A percentile compares a stretch with the other conserved stretches of the same genome.
These are phyloP conservation scores for Pseudonitzschia pungens DNA, from an alignment of 108 stramenopile genomes.

Conservation along the genomic window DNA sequence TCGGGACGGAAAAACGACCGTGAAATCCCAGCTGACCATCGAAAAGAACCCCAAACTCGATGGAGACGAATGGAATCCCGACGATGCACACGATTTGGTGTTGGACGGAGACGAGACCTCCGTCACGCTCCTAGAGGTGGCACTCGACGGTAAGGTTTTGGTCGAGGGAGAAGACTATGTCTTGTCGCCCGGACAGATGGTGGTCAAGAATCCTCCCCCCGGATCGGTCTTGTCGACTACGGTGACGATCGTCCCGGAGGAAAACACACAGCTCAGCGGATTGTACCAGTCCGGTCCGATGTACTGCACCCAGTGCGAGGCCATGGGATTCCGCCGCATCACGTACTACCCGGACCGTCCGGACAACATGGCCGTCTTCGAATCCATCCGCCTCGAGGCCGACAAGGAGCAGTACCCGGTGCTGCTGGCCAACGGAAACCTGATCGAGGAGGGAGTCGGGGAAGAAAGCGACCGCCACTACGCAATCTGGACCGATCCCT, in stretches of 20 bases:
- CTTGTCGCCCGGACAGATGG: constrained; percentile 52
- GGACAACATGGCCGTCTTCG: constrained; percentile 93
- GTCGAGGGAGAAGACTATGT: constrained; percentile 53
- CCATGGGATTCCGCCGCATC: constrained; percentile 89
- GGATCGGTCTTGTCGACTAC: constrained; percentile 47
- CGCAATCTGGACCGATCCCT: constrained; percentile 93
- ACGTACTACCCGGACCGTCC: constrained; percentile 95
- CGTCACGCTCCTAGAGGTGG: constrained; percentile 44
- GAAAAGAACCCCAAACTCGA: constrained; percentile 29
- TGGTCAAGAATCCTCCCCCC: constrained; percentile 35
- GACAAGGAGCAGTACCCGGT: constrained; percentile 77
- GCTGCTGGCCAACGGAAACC: constrained; percentile 92
- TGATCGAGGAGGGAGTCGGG: constrained; percentile 57
- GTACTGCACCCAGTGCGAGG: constrained; percentile 92
- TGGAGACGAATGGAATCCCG: constrained; percentile 27
- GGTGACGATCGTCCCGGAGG: constrained; percentile 79
- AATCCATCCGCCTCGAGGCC: constrained; percentile 75
- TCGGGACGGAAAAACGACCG: constrained; percentile 63
- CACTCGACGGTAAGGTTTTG: constrained; percentile 53
- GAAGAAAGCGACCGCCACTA: constrained; percentile 62
- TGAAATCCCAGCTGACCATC: constrained; percentile 45
- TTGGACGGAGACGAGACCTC: constrained; percentile 84
- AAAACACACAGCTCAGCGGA: constrained; percentile 90
- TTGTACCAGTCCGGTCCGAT: constrained; percentile 85
- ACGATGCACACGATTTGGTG: constrained; percentile 72